Percentiles rank a stretch among this genome's conserved stretches.
Conservation (phyloP, 768 basidiomycete genomes). For the Hirschioporus abietinus region DNA sequence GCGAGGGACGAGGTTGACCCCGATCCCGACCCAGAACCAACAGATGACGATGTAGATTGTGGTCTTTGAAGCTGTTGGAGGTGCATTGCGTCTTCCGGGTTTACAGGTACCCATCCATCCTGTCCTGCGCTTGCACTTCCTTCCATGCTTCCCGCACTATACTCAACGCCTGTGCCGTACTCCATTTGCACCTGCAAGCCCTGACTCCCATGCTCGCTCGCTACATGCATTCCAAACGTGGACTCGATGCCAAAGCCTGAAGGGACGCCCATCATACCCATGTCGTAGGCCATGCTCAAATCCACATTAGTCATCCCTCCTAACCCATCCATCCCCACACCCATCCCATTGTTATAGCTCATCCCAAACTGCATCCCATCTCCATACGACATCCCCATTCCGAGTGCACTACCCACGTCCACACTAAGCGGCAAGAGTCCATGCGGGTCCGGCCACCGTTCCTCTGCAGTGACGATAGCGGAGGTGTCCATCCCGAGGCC, state of each 20-base stretch:
- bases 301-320: neutral
- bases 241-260: neutral
- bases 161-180: neutral
- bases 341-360: neutral
- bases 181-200: neutral
- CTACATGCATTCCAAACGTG: neutral
- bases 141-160: neutral
- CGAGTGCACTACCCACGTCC: neutral
- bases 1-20: neutral
- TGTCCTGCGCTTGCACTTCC: neutral
- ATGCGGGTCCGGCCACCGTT: neutral
- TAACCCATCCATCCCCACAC: neutral
- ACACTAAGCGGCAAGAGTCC: neutral
- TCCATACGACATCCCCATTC: neutral
- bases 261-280: neutral
- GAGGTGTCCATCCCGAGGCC: neutral
- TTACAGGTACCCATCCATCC: neutral
- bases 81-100: neutral
- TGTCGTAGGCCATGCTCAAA: neutral
- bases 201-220: too few species aligned
- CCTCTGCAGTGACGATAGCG: neutral
- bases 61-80: neutral
- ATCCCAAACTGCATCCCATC: neutral
- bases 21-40: neutral
- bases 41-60: neutral